phyloP scores from a whole-genome alignment of 2,329 filamentous ascomycete genomes.

The Fusarium abutilonis region DNA sequence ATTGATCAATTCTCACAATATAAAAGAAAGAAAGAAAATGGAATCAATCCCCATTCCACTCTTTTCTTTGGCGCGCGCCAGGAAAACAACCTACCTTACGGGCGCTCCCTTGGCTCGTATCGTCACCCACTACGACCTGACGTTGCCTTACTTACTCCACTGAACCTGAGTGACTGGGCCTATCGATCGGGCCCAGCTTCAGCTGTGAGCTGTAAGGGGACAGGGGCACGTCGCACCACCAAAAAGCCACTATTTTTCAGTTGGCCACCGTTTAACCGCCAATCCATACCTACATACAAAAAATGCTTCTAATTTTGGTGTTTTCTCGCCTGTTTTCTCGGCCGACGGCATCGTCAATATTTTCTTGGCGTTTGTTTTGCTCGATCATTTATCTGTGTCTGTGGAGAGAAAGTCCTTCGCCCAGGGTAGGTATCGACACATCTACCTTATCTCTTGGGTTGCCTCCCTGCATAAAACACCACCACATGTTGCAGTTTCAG shows the following conservation, averaged over 20 bases:
- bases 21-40: neutral
- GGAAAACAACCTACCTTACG: neutral
- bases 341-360: slow-evolving; percentile 5
- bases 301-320: slow-evolving; percentile 30
- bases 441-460: slow-evolving; percentile 4
- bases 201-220: neutral
- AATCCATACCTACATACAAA: neutral
- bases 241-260: slow-evolving; percentile 31
- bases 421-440: no score
- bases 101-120: slow-evolving; percentile 7
- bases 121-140: neutral
- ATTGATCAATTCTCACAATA: slow-evolving; percentile 4
- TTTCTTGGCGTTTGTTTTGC: slow-evolving; percentile 25
- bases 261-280: slow-evolving; percentile 29
- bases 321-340: slow-evolving; percentile 8
- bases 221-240: slow-evolving; percentile 44
- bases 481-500: slow-evolving; percentile 33
- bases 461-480: slow-evolving; percentile 15
- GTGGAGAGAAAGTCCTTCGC: no score
- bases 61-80: slow-evolving; percentile 33
- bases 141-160: no score
- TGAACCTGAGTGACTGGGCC: no score
- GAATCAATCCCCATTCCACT: neutral
- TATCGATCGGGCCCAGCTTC: neutral
- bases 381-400: neutral